phyloP scores from a whole-genome alignment of 139 green algal species.

The Monoraphidium neglectum region DNA sequence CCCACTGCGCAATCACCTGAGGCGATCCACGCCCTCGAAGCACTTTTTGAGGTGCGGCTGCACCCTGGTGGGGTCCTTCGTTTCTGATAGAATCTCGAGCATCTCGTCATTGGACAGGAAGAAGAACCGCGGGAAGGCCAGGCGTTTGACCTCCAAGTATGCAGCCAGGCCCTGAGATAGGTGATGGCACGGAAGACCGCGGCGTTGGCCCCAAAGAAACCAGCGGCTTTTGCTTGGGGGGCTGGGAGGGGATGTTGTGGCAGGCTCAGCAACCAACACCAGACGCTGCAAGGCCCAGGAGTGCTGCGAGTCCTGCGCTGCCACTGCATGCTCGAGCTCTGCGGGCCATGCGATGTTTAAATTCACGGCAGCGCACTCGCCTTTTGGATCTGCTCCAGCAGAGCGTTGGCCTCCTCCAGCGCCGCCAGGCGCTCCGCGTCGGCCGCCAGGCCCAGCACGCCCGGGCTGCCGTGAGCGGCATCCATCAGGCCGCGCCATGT shows the following conservation, averaged over 20 bases:
- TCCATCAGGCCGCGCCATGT: conserved; percentile 77
- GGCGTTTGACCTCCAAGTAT: conserved; percentile 85
- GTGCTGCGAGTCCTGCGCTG: neutral
- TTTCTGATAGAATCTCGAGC: conserved; percentile 83
- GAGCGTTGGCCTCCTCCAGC: conserved; percentile 62
- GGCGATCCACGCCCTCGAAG: conserved; percentile 77
- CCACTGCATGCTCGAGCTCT: too few species aligned
- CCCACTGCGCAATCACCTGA: conserved; percentile 16
- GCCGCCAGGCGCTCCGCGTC: conserved; percentile 63
- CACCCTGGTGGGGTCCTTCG: conserved; percentile 74
- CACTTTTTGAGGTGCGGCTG: conserved; percentile 86
- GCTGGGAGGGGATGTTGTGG: too few species aligned
- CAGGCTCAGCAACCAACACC: too few species aligned
- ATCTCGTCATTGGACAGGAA: conserved; percentile 86
- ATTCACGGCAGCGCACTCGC: neutral
- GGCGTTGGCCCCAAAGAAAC: too few species aligned
- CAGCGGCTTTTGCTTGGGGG: too few species aligned
- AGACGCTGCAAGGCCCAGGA: too few species aligned
- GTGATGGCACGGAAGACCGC: too few species aligned
- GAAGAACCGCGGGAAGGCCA: conserved; percentile 83
- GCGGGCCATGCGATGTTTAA: too few species aligned
- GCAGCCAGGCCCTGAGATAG: conserved; percentile 73
- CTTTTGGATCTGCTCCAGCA: conserved; percentile 83
- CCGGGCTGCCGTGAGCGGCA: conserved; percentile 43
- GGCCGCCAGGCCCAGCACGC: conserved; percentile 51